Evolutionary conservation across 2,329 filamentous ascomycete genomes (phyloP), one percentile per base, ranked within the genome.

Genomic region (Periglandula ipomoeae): DNA sequence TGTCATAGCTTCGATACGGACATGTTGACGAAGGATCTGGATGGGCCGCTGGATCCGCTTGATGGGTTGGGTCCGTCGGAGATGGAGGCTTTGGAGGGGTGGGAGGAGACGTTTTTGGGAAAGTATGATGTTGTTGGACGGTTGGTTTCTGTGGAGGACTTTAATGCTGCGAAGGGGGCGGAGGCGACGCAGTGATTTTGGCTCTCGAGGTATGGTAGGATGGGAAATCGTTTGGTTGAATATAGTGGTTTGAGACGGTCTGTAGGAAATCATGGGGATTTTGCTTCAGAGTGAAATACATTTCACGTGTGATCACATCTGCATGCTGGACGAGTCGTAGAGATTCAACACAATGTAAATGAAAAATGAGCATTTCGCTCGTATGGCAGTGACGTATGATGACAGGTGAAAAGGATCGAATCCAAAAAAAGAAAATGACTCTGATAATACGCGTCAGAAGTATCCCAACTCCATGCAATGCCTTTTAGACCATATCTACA

Each of bases 91-190:
- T 70, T 96, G 66, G 75, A 78, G 59, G 89, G 87, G 2, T 98
- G 93, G 93, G 90, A 96, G 72, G 89, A 94, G 71, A 78, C 89
- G 56, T 98, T 98, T 66, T 70, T 77, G 52, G 87, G 91, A 68
- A 97, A 98, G 76, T 98, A 98, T 67, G 72, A 95, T 22, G 81
- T 97, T n/a, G 89, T 98, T 13, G 93, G 93, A 19, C 85, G 81
- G 69, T 68, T 98, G 60, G 86, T 96, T 22, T 68, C 76, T 2
- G 70, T 67, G 22, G 67, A 59, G 3, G 70, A 77, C 20, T 69
- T 56, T 49, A 53, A 56, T 32, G 46, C 54, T 52, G 49, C 47
- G 48, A 51, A 48, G 50, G 49, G 30, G 6, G 37, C 13, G 3
- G 44, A 44, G 20, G 30, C 39, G 26, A 34, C 45, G 26, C 38